Base-by-base conservation (phyloP, 148 eudicot genomes). In the Bassia scoparia region DNA sequence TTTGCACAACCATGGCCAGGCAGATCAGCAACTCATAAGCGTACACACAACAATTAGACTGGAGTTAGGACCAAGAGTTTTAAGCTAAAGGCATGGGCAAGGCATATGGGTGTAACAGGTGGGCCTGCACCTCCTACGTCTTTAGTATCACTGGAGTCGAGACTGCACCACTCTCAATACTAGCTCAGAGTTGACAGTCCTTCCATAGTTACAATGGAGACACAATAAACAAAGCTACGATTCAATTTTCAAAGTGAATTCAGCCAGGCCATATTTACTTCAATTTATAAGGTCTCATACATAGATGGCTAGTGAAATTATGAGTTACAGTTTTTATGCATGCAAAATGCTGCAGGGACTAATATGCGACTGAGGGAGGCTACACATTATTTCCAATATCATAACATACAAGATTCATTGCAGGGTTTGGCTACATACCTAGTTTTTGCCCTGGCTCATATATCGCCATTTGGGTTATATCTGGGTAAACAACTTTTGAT, bases 361-460 rank as follows among this genome's bases (percentile, higher is more conserved):
- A 0, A 27, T 27, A 11, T 11, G 62, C 12, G 62, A 58, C 34
- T 26, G 3, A 58, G 62, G n/a, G 16, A 63, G 67, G 37, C 12
- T 21, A 63, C 14, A 34, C 66, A 61, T 21, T 1, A 43, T 13
- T 41, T 37, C 30, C 68, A 65, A 38, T 41, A 24, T 21, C 61
- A 21, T 33, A 44, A 68, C 24, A 68, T 31, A 23, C 23, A 61
- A 44, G 4, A 34, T 24, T 37, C 29, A 31, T 37, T 55, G 38
- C 71, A 67, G 41, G 15, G 59, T 33, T 63, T 30, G 70, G 67
- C 30, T 62, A 18, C 84, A 67, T 84, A 95, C 98, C 97, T 67
- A 83, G 71, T 72, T 84, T 89, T 81, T 86, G 96, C 73, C 86
- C 83, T 20, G 93, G 96, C 79, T 89, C 95, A 71, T 89, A 86